Conservation (phyloP, 176 grass and related monocot genomes). For the Avena eriantha region DNA sequence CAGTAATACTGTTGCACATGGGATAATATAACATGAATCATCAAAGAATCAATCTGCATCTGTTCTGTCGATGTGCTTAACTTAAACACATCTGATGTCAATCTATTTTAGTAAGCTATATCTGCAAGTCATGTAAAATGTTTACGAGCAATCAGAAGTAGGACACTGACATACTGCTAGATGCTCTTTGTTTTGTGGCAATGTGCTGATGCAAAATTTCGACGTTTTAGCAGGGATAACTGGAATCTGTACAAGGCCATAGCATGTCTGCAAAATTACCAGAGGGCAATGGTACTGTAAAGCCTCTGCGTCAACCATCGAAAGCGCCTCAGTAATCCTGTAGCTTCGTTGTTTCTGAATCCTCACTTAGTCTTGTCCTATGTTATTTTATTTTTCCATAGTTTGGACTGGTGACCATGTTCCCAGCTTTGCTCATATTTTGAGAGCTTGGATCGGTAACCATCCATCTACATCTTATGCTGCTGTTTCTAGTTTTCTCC, state of each 20-base stretch:
- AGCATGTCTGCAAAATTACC: neutral
- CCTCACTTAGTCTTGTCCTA: neutral
- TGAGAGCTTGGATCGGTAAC: constrained; percentile 1
- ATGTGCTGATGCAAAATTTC: neutral
- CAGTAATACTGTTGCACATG: constrained; percentile 13
- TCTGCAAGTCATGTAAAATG: neutral
- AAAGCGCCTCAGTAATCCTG: neutral
- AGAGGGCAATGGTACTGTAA: neutral
- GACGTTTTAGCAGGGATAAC: constrained; percentile 29
- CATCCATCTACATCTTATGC: constrained; percentile 5
- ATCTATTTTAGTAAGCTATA: neutral
- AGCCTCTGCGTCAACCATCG: neutral
- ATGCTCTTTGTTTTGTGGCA: neutral
- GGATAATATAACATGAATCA: neutral
- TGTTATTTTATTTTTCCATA: neutral
- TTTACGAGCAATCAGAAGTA: neutral
- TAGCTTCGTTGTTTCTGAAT: neutral
- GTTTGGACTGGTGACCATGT: constrained; percentile 14
- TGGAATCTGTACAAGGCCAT: neutral
- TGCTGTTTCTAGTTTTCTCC: constrained; percentile 3
- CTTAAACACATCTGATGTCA: neutral
- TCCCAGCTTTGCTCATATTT: constrained; percentile 17
- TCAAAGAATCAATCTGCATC: neutral
- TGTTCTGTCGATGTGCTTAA: neutral
- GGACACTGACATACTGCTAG: constrained; percentile 6